Base-by-base conservation (phyloP, 768 basidiomycete genomes). In the Hypholoma fasciculare region DNA sequence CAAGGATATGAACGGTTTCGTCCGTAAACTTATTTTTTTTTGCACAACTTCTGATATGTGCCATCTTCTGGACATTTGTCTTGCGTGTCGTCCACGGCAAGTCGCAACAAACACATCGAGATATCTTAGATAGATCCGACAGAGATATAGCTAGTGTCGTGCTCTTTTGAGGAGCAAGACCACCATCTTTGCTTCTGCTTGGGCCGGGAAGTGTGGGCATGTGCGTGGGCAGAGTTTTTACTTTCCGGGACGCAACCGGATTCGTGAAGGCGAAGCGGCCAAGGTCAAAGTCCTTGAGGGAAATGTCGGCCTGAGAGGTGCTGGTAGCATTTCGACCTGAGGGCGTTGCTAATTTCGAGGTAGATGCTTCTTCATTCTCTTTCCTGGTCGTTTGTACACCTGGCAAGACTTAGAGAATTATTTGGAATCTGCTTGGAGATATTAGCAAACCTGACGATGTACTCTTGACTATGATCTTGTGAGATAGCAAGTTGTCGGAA, bases 41-140 rank as follows among this genome's bases (percentile, higher is more conserved):
- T 12, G 88, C 83, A 68, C 92, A 94, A 6, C 76, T 73, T 49
- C 78, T 77, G 40, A 94, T 82, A 66, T 94, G 92, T 2, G 77
- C 62, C 67, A 82, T 70, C 69, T 94, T 94, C 65, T 87, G 84
- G 16, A 71, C 61, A 11, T 73, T 73, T 3, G 81, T 81, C 69
- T 94, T 94, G 54, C 81, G 78, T 12, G 82, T 73, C 3, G 89
- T 93, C 92, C 92, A 94, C 1, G 70, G 70, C 13, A 79, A 66
- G 20, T 84, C 82, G 62, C 91, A 93, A 38, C 80, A 77, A 44
- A 91, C 75, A 63, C 91, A 93, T 63, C 75, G 82, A 11, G 72
- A 68, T 1, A 92, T 66, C 23, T 67, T 78, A 1, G 67, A 66
- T 4, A 90, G 67, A 23, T 87, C 76, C 3, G 70, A 55, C 43